Base-by-base conservation (phyloP, 2,329 filamentous ascomycete species). In the Microdochium nivale region DNA sequence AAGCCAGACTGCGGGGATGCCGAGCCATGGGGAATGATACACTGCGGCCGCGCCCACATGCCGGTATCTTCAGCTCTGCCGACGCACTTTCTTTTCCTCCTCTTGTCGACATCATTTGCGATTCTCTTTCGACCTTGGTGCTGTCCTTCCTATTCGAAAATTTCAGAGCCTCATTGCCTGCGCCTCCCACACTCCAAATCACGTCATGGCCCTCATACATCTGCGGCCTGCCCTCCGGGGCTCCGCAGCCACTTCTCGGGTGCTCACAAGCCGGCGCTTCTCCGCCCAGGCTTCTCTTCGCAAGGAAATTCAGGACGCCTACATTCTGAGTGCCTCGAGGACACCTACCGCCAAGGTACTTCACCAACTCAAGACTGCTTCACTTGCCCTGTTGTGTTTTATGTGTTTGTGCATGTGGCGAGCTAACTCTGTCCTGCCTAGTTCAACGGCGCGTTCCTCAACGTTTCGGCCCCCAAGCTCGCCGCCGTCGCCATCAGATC, bases 361-460 rank as follows among this genome's bases (percentile, higher is more conserved):
- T 44, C 43, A 49, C 56, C 51, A 24, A 8, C 11, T 1, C 3
- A 14, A 19, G 9, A 3, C 8, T 25, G 47, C 47, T 13, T 47
- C 37, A 50, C 19, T 19, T n/a, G 25, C 24, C 30, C 14, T 27
- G 24, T 27, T 8, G 35, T 50, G 53, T 27, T 2, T 14, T n/a
- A n/a, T n/a, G n/a, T n/a, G n/a, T n/a, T n/a, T n/a, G n/a, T n/a
- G n/a, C n/a, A n/a, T n/a, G n/a, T n/a, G n/a, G n/a, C n/a, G n/a
- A 43, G n/a, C 25, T 48, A 23, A 44, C 48, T n/a, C 1, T n/a
- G 25, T 52, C 40, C 54, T 24, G 32, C 25, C 14, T 53, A 96
- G 90, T 96, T 97, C 80, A 96, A 97, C 73, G 94, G 94, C 65
- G 86, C 89, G 16, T 94, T 95, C 67, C 79, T 87, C 46, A 87